These are phyloP conservation scores for Brasenia schreberi DNA, from an alignment of 164 flowering plant species.

Conservation along the genomic window DNA sequence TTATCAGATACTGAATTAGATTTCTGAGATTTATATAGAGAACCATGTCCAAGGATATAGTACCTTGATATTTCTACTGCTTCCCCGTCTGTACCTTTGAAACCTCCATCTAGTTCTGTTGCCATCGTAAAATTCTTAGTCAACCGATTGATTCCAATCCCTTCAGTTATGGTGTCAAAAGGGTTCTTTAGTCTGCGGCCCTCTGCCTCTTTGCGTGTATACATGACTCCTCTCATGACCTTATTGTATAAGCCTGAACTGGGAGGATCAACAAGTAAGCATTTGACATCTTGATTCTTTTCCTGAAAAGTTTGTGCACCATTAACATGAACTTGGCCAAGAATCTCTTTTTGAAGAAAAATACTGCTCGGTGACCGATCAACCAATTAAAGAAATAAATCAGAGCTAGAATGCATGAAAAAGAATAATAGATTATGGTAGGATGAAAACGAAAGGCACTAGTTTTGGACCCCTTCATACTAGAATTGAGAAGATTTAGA, in stretches of 20 bases:
- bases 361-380: too few species aligned
- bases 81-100: conserved; percentile 74
- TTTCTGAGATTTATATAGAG: background rate
- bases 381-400: too few species aligned
- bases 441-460: too few species aligned
- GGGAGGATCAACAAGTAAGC: conserved; percentile 86
- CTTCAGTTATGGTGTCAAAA: conserved; percentile 98
- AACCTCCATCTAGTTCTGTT: conserved; percentile 88
- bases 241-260: conserved; percentile 95
- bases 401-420: background rate
- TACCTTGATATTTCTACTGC: conserved; percentile 98
- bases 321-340: background rate
- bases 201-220: conserved; percentile 91
- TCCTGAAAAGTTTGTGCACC: conserved; percentile 34
- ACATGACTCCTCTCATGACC: conserved; percentile 95
- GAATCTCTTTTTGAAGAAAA: too few species aligned
- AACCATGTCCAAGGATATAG: background rate
- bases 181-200: conserved; percentile 89
- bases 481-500: too few species aligned
- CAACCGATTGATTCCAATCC: conserved; percentile 85
- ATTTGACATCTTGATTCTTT: conserved; percentile 52
- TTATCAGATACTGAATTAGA: background rate
- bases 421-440: background rate
- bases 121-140: conserved; percentile 62
- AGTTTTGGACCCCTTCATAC: too few species aligned